These are phyloP conservation scores for Jackrogersella multiformis DNA, from an alignment of 495 filamentous ascomycete genomes.

Conservation along the genomic window DNA sequence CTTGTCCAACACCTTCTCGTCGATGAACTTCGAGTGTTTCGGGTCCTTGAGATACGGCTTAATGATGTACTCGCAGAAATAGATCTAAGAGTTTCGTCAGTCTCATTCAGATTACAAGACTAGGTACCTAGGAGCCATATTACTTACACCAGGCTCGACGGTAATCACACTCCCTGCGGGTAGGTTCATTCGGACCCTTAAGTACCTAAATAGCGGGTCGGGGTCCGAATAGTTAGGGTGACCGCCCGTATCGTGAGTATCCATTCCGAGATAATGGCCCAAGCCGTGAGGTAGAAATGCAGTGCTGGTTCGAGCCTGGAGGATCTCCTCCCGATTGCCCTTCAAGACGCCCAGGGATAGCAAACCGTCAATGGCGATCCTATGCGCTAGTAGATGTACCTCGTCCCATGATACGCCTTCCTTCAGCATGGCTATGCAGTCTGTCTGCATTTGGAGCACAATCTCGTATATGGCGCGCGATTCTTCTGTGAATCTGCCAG, in stretches of 20 bases:
- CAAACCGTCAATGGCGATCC: constrained; percentile 82
- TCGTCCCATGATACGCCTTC: constrained; percentile 86
- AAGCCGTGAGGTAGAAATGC: constrained; percentile 95
- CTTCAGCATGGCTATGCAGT: constrained; percentile 76
- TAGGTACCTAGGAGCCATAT: neutral
- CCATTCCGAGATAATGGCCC: constrained; percentile 92
- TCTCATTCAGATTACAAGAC: neutral
- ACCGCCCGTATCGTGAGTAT: constrained; percentile 92
- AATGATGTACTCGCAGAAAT: constrained; percentile 95
- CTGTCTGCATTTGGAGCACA: constrained; percentile 84
- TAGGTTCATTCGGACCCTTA: constrained; percentile 80
- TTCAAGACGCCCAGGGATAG: constrained; percentile 78
- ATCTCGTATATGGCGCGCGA: constrained; percentile 83
- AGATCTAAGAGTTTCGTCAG: constrained; percentile 65
- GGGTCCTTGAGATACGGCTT: constrained; percentile 78
- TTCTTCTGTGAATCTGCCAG: constrained; percentile 76
- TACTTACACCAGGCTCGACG: constrained; percentile 85
- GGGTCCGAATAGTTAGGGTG: constrained; percentile 84
- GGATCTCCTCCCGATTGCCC: constrained; percentile 73
- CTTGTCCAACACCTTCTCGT: constrained; percentile 73
- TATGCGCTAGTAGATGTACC: constrained; percentile 80
- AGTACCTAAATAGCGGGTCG: constrained; percentile 85
- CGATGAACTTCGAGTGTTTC: constrained; percentile 75
- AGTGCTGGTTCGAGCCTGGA: constrained; percentile 76
- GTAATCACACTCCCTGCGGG: constrained; percentile 84